Base-by-base conservation (phyloP, 768 basidiomycete genomes). In the Macrolepiota fuliginosa region DNA sequence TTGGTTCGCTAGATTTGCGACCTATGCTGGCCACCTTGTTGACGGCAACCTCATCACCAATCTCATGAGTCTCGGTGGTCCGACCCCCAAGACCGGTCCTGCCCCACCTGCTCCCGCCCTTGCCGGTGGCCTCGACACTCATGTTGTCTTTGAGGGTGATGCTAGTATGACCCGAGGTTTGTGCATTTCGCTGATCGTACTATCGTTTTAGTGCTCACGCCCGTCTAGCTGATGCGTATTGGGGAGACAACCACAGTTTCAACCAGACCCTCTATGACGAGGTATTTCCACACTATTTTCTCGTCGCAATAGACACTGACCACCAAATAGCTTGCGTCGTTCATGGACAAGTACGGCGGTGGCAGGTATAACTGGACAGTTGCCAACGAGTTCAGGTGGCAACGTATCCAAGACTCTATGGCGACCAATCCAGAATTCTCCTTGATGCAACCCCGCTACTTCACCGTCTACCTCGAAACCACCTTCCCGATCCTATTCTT, bases 161-260 rank as follows among this genome's bases (percentile, higher is more conserved):
- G 50, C 55, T 19, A 63, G 58, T 25, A 50, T 57, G 54, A 65
- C 58, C 37, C 62, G 51, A 52, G 62, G 62, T 61, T 24, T 37
- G 46, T 58, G 9, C n/a, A 6, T 6, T 17, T n/a, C n/a, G 0
- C 17, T 6, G 6, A 42, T 17, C 4, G 2, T 1, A n/a, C n/a
- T n/a, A n/a, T 13, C 5, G 1, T 13, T 42, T 13, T 17, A 42
- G 7, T 1, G n/a, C 40, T 42, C 15, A n/a, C n/a, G n/a, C 40
- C n/a, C n/a, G n/a, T 13, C 12, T 17, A 42, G 40, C 40, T 42
- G 40, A 42, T 42, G 40, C 40, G 6, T 42, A 17, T 13, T 42
- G n/a, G 65, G 67, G 65, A 11, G 67, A 66, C 42, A 63, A 67
- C 37, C 54, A 61, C 54, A 64, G 58, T 42, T 68, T 68, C 61